Evolutionary conservation across 805 yeast genomes (phyloP), one percentile per base, ranked within the genome.

Genomic region (Candida lessepsii): DNA sequence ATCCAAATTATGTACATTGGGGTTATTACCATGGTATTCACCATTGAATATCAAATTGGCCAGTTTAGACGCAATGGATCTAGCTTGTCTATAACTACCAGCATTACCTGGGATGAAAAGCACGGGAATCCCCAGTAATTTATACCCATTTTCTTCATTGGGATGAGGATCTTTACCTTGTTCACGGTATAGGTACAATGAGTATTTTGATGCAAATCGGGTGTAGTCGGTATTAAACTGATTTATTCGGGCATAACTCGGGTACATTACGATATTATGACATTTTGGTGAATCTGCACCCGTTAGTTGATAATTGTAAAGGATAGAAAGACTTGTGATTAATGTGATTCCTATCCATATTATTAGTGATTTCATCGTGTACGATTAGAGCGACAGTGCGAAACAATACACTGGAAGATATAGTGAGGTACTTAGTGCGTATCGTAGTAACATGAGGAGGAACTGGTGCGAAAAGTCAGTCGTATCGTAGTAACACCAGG

Each of bases 31-130:
- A 34, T 54, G 44, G 53, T 40, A 56, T 34, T 11, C 56, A 6
- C 32, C 14, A 3, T 73, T 73, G 47, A 66, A 73, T 49, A 67
- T 82, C 3, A 75, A 50, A 29, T 72, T 70, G 1, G 96, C 75
- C 17, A 86, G 68, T 48, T 83, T 84, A 1, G 97, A 81, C 0
- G 97, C 98, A n/a, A 91, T 76, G 1, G 96, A 86, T 38, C 99
- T 70, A 8, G 78, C 95, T 60, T 93, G 99, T 48, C 80, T 77
- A 59, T 79, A 89, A 41, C 95, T 83, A 1, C 99, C 99, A 0
- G 99, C 99, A 57, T 95, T 93, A 0, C 99, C 99, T 1, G 99
- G 99, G 29, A 95, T 84, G 60, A 93, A 93, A 11, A 93, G 65
- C 1, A 88, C 89, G 0, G 99, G 99, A 1, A 86, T 75, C 0